These are phyloP conservation scores for Tricholoma terreum DNA, from an alignment of 768 basidiomycete genomes.

Conservation along the genomic window DNA sequence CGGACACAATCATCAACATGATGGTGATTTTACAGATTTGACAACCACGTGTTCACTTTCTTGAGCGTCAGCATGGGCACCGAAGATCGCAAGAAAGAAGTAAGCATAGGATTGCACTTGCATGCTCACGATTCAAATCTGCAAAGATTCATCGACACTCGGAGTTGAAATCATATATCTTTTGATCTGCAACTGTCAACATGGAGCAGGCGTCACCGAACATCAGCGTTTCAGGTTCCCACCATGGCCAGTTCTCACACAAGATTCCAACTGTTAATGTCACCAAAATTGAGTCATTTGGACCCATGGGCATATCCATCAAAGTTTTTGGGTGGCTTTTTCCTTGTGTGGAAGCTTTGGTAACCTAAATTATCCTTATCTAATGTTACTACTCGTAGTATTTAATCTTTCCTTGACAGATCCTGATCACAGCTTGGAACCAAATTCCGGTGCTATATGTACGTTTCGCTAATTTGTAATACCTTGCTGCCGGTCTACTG, in stretches of 20 bases:
- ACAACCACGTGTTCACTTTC: too few relatives aligned
- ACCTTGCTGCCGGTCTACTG: neutral
- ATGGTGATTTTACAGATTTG: too few relatives aligned
- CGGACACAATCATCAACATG: too few relatives aligned
- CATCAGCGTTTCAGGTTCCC: neutral
- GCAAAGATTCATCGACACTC: too few relatives aligned
- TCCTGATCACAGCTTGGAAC: neutral
- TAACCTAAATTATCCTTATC: neutral
- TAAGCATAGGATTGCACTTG: too few relatives aligned
- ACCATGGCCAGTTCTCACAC: neutral
- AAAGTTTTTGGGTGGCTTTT: neutral
- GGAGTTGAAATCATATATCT: too few relatives aligned
- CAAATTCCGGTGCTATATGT: neutral
- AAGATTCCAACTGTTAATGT: neutral
- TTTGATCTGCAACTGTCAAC: too few relatives aligned
- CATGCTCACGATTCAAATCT: too few relatives aligned
- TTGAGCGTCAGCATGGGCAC: too few relatives aligned
- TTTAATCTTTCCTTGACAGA: neutral
- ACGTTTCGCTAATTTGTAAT: neutral
- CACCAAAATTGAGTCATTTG: neutral
- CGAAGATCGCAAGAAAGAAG: too few relatives aligned
- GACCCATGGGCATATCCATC: neutral
- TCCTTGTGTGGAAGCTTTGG: neutral
- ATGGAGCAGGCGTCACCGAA: neutral
- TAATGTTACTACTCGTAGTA: too few relatives aligned